Evolutionary conservation across 1,284 basidiomycete species (phyloP).

Genomic region (Ustilago tritici): DNA sequence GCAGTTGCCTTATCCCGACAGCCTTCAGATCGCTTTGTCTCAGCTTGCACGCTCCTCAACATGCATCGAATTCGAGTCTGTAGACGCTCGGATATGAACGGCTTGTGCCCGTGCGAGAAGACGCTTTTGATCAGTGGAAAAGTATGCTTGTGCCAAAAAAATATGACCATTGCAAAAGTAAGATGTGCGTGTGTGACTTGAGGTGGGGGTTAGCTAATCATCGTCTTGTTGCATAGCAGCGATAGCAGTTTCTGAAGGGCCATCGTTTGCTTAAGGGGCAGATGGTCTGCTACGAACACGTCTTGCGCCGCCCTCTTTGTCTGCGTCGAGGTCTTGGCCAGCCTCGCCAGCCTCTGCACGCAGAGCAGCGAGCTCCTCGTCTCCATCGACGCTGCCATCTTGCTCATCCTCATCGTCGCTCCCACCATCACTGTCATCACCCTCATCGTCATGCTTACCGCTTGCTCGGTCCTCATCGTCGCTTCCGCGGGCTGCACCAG

Average conservation of each 20-base stretch:
- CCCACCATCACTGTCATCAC: slow-evolving; percentile 36
- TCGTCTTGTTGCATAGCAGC: slow-evolving; percentile 38
- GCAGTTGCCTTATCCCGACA: too few species aligned
- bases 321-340: slow-evolving; percentile 46
- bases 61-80: background rate
- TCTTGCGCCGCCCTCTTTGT: slow-evolving; percentile 22
- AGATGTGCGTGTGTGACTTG: background rate
- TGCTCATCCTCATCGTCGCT: slow-evolving; percentile 52
- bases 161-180: background rate
- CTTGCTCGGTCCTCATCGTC: slow-evolving; percentile 16
- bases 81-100: background rate
- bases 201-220: slow-evolving; percentile 6
- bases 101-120: too few species aligned
- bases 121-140: too few species aligned
- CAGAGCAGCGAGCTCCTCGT: slow-evolving; percentile 63
- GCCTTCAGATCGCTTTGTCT: too few species aligned
- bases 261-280: slow-evolving; percentile 10
- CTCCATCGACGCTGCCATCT: slow-evolving; percentile 54
- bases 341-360: slow-evolving; percentile 50
- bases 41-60: background rate
- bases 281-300: slow-evolving; percentile 33
- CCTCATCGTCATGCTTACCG: slow-evolving; percentile 26
- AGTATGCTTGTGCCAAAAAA: background rate
- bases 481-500: slow-evolving; percentile 5
- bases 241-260: slow-evolving; percentile 5